Evolutionary conservation across 257 asterid genomes (phyloP), one percentile per base, ranked within the genome.

Genomic region (Rauvolfia tetraphylla): DNA sequence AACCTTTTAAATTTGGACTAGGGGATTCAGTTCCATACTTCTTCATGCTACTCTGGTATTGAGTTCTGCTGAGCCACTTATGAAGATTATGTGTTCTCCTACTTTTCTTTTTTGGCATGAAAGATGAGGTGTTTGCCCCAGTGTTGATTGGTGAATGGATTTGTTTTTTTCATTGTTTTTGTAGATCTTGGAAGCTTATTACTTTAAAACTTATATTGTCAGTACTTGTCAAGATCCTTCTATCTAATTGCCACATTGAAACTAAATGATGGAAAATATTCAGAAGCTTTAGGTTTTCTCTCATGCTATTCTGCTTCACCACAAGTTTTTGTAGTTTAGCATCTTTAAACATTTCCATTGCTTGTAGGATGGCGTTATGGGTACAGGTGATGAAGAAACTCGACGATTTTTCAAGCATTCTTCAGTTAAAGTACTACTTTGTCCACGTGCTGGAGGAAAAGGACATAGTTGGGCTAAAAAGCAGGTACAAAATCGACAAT

Each of bases 371-470:
- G 98, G 98, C 31, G 83, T 91, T 65, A 93, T 93, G 98, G 79
- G 68, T 79, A 91, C 98, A 68, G 86, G 84, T 69, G 98, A 93
- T 74, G 98, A 93, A 81, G 98, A 88, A 85, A 93, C 98, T 63
- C 93, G 97, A 5, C 91, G 93, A 73, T 93, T 79, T 80, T 93
- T 93, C 85, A 93, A 93, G 92, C 89, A 90, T 79, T 93, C 97
- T 76, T 93, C 96, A 54, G 98, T 93, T 74, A 93, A 90, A 78
- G 95, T 93, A 74, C 82, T 93, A 54, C 83, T 93, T 71, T 90
- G 97, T 81, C 97, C 98, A 36, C 90, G 98, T 41, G 65, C 82
- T 73, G 97, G 93, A 76, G 89, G 88, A 71, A 93, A 93, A 85
- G 95, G 96, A 49, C 86, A 81, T 65, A 91, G 98, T 83, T 93